Conservation (phyloP, 768 basidiomycete species). For the Phlegmacium glaucopus region DNA sequence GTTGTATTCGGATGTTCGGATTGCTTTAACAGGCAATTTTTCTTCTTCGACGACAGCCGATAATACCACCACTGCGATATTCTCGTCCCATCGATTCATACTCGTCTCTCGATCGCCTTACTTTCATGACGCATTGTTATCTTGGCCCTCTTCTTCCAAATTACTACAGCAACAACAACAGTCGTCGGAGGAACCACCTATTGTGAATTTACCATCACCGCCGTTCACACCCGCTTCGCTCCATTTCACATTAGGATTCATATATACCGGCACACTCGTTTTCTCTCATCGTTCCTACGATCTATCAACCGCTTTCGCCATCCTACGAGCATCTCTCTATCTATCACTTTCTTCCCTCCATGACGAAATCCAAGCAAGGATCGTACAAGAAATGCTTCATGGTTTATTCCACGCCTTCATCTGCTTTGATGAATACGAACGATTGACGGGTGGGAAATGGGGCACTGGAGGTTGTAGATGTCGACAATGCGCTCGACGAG, state of each 20-base stretch:
- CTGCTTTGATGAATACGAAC: slow-evolving; percentile 76
- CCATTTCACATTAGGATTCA: slow-evolving; percentile 91
- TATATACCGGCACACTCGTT: slow-evolving; percentile 91
- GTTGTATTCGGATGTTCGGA: slow-evolving; percentile 88
- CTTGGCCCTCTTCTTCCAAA: slow-evolving; percentile 43
- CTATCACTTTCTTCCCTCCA: slow-evolving; percentile 71
- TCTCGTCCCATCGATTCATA: slow-evolving; percentile 91
- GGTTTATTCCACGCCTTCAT: slow-evolving; percentile 85
- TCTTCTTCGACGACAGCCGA: slow-evolving; percentile 49
- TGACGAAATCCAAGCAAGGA: slow-evolving; percentile 76
- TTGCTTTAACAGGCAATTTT: slow-evolving; percentile 71
- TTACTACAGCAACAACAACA: slow-evolving; percentile 19
- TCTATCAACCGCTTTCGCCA: slow-evolving; percentile 86
- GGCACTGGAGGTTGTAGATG: slow-evolving; percentile 84
- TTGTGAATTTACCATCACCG: slow-evolving; percentile 77
- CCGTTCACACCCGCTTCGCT: slow-evolving; percentile 94
- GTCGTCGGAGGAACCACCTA: slow-evolving; percentile 40
- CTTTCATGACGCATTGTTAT: slow-evolving; percentile 77
- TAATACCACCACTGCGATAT: slow-evolving; percentile 66
- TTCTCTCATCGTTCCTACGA: slow-evolving; percentile 94
- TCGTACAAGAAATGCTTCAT: slow-evolving; percentile 89
- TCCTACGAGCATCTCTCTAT: slow-evolving; percentile 80
- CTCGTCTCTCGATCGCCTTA: slow-evolving; percentile 87
- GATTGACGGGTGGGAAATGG: slow-evolving; percentile 72
- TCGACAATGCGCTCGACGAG: slow-evolving; percentile 76